These are phyloP conservation scores for Bipolaris zeicola DNA, from an alignment of 2,329 filamentous ascomycete genomes.

Conservation along the genomic window DNA sequence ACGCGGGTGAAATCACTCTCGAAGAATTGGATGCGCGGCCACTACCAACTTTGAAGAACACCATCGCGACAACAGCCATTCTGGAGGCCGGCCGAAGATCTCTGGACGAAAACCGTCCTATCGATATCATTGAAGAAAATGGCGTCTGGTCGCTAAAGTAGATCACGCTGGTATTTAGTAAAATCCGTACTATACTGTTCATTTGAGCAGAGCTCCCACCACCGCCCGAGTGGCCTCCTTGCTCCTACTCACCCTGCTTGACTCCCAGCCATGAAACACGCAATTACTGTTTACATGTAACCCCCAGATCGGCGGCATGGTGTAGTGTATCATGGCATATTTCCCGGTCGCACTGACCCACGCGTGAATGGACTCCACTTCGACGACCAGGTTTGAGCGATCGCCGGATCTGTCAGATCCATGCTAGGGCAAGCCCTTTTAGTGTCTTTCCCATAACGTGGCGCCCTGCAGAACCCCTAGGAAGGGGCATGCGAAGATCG, in stretches of 20 bases:
- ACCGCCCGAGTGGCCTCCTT: neutral
- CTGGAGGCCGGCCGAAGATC: conserved; percentile 84
- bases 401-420: neutral
- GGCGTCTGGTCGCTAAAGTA: conserved; percentile 71
- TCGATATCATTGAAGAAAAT: conserved; percentile 72
- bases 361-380: conserved; percentile 3
- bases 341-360: conserved; percentile 10
- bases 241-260: conserved; percentile 1
- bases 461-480: conserved; percentile 4
- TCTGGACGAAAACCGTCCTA: conserved; percentile 79
- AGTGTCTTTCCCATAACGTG: conserved; percentile 8
- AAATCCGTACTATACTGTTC: neutral
- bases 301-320: conserved; percentile 2
- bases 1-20: conserved; percentile 72
- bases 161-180: conserved; percentile 5
- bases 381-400: neutral
- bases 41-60: conserved; percentile 85
- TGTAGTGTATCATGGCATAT: conserved; percentile 2
- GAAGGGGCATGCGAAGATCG: conserved; percentile 7
- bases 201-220: neutral
- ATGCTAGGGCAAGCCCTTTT: conserved; percentile 2
- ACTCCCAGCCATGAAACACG: neutral
- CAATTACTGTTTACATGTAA: neutral
- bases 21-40: conserved; percentile 80
- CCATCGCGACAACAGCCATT: conserved; percentile 88